Evolutionary conservation across 345 rosid genomes (phyloP), one percentile per base, ranked within the genome.

Genomic region (Linum trigynum): DNA sequence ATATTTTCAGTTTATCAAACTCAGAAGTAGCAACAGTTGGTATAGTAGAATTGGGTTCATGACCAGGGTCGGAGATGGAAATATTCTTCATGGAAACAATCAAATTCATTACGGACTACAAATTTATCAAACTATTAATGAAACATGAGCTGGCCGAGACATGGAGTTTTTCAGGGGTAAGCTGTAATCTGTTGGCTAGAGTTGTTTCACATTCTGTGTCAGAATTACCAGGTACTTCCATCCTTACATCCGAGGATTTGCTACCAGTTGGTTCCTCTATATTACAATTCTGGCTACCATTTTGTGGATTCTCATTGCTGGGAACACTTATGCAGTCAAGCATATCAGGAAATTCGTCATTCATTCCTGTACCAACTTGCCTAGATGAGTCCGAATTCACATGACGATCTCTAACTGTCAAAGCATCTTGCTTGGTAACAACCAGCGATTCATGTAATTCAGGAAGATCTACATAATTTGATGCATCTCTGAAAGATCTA

Each of bases 291-390:
- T 69, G 60, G 39, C 73, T 68, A 61, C 72, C 74, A 69, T n/a
- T 15, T 74, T 77, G 83, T 70, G 63, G 69, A 59, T 55, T 64
- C 37, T 66, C 58, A 35, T 39, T 67, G 55, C 38, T 70, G 65
- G 74, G 42, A 59, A 59, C 42, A 69, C 74, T 71, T 39, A 56
- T 59, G 3, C 78, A 69, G 67, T 68, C 78, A 61, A 55, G 76
- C 43, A 59, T 69, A 68, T 65, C 73, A 71, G 73, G 61, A 3
- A 64, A 80, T 61, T 65, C 67, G 17, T 51, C 67, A 55, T 77
- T 80, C 65, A 69, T 82, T 51, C 62, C 43, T 42, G 71, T 72
- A 62, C 68, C 69, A 76, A 74, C 83, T 61, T 80, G 73, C 60
- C 70, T 55, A 72, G 80, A 75, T 50, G 77, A 61, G 68, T 77